Evolutionary conservation across 768 basidiomycete species (phyloP).

Genomic region (Amanita molliuscula): DNA sequence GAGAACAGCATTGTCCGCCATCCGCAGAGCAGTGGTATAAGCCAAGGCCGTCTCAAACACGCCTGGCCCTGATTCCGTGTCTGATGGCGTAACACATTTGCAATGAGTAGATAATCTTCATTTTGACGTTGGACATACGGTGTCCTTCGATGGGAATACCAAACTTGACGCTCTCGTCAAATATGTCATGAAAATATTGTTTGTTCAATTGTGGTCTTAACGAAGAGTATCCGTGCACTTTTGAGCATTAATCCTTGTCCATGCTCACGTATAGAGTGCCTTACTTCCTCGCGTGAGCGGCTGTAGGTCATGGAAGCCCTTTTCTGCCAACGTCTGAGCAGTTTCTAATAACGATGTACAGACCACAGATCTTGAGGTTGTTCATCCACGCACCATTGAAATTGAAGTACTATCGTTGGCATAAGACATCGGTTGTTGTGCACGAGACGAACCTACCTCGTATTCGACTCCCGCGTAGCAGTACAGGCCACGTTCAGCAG

Average conservation of each 20-base stretch:
- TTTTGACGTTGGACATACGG: slow-evolving; percentile 34
- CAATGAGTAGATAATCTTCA: background rate
- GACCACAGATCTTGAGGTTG: background rate
- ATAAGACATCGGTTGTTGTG: slow-evolving; percentile 4
- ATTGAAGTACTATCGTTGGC: slow-evolving; percentile 62
- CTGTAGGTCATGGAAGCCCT: slow-evolving; percentile 63
- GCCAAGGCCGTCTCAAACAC: slow-evolving; percentile 83
- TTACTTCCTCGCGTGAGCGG: slow-evolving; percentile 89
- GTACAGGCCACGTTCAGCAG: slow-evolving; percentile 36
- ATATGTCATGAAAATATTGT: slow-evolving; percentile 83
- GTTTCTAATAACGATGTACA: slow-evolving; percentile 48
- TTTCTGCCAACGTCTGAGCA: slow-evolving; percentile 59
- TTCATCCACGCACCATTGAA: slow-evolving; percentile 57
- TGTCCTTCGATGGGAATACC: slow-evolving; percentile 80
- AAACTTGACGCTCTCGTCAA: slow-evolving; percentile 64
- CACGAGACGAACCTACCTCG: slow-evolving; percentile 42
- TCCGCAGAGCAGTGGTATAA: slow-evolving; percentile 66
- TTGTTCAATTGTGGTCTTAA: slow-evolving; percentile 85
- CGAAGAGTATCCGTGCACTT: slow-evolving; percentile 97
- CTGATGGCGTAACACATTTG: slow-evolving; percentile 22
- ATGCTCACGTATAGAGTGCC: slow-evolving; percentile 17
- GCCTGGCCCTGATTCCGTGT: slow-evolving; percentile 89
- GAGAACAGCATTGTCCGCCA: slow-evolving; percentile 87
- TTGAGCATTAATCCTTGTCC: slow-evolving; percentile 2
- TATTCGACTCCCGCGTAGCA: slow-evolving; percentile 87